phyloP scores from a whole-genome alignment of 2,329 filamentous ascomycete genomes.

The Alternaria gansuensis region DNA sequence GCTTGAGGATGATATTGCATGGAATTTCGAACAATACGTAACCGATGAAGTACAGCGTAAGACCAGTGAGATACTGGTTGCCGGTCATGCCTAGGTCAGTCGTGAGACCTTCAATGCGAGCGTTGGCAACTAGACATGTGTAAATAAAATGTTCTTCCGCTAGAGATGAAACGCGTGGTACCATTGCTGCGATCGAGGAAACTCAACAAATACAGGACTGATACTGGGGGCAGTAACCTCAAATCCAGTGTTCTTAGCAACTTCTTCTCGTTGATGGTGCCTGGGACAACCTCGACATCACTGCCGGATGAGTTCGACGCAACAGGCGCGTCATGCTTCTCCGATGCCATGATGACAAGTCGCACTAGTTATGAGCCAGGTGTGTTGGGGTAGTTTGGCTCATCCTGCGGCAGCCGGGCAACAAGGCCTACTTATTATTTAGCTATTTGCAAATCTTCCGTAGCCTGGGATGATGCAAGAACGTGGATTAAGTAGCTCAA shows the following conservation, averaged over 20 bases:
- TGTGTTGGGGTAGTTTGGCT: not conserved
- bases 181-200: slow-evolving; percentile 52
- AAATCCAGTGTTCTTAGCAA: slow-evolving; percentile 66
- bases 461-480: slow-evolving; percentile 46
- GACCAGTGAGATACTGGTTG: slow-evolving; percentile 68
- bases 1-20: slow-evolving; percentile 68
- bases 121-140: slow-evolving; percentile 55
- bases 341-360: slow-evolving; percentile 33
- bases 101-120: slow-evolving; percentile 51
- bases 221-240: slow-evolving; percentile 56
- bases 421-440: slow-evolving; percentile 12
- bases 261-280: slow-evolving; percentile 62
- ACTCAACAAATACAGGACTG: slow-evolving; percentile 53
- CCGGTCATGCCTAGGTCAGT: slow-evolving; percentile 48
- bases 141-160: not conserved
- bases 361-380: too few relatives aligned
- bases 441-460: not conserved
- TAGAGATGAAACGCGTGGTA: slow-evolving; percentile 17
- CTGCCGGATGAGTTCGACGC: slow-evolving; percentile 37
- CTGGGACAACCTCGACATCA: slow-evolving; percentile 37
- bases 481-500: slow-evolving; percentile 29
- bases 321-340: slow-evolving; percentile 29
- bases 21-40: slow-evolving; percentile 64
- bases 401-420: not conserved
- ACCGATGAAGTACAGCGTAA: slow-evolving; percentile 71